Evolutionary conservation across 2,329 filamentous ascomycete species (phyloP), one percentile per base, ranked within the genome.

Genomic region (Calonectria naviculata): DNA sequence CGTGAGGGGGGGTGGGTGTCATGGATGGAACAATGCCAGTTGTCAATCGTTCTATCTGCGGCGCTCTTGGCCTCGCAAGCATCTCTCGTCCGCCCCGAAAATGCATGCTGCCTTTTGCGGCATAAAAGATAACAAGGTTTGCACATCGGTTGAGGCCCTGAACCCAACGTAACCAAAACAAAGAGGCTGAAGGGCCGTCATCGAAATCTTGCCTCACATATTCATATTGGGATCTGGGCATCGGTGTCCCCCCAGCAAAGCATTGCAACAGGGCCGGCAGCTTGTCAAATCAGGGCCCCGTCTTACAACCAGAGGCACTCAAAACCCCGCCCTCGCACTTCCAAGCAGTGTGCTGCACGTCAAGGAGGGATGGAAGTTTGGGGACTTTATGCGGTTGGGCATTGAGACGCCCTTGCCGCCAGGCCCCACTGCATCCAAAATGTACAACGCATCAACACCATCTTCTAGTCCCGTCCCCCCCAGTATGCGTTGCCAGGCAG

Each of bases 401-500:
- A 87, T 78, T 81, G 83, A 85, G 81, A 81, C 84, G 83, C 83
- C 81, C 70, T 83, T 84, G 78, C 84, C 83, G 83, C 85, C 75
- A 83, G 80, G 81, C 81, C 80, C 80, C 80, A 81, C 76, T 77
- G 74, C 79, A 76, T 70, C 79, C 78, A 75, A 72, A 78, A 81
- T 85, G 86, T 83, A 88, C 87, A 89, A 85, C 87, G 82, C 87
- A 88, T 78, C 74, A 73, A 78, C 74, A 77, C 76, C 77, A 76
- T 73, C 76, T 78, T 77, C 67, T 67, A 24, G 71, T 44, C 56
- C 71, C 49, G 42, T 71, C 70, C 70, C 69, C 69, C 38, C 60
- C 52, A 58, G 38, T 54, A 54, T 70, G 67, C 64, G 38, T 71
- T 41, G 28, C 49, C 61, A 46, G 26, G 42, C 31, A 64, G 52